phyloP scores from a whole-genome alignment of 352 stramenopile species.

The Pythium insidiosum region DNA sequence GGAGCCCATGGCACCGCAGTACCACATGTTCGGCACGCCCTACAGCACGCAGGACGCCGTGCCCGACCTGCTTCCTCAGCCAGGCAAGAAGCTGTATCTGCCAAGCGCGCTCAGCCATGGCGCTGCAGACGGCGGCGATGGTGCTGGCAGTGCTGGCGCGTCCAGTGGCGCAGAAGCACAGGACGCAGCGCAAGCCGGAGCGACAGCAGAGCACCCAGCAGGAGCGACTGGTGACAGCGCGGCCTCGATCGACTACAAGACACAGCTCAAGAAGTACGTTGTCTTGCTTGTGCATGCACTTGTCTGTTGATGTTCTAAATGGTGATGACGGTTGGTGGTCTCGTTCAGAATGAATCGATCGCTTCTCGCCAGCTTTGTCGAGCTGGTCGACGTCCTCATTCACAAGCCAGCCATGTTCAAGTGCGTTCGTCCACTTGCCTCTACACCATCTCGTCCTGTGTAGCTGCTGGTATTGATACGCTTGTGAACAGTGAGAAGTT shows the following conservation, averaged over 20 bases:
- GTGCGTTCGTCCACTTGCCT: conserved; percentile 22
- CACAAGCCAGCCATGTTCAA: conserved; percentile 75
- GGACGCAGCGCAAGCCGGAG: conserved; percentile 3
- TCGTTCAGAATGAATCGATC: conserved; percentile 66
- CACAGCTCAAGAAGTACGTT: conserved; percentile 69
- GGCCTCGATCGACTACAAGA: conserved; percentile 51
- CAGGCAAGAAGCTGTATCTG: conserved; percentile 58
- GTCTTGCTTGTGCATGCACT: no score
- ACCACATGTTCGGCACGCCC: conserved; percentile 82
- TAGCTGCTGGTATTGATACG: background rate
- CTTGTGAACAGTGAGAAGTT: conserved; percentile 52
- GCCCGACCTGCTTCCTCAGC: conserved; percentile 55
- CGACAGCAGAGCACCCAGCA: background rate
- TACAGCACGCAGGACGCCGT: conserved; percentile 79
- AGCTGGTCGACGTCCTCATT: conserved; percentile 79
- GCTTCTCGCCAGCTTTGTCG: conserved; percentile 77
- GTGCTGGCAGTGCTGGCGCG: background rate
- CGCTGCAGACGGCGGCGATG: background rate
- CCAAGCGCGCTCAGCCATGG: background rate
- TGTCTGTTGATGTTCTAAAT: no score
- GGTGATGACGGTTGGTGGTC: no score
- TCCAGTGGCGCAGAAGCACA: background rate
- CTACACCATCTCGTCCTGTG: background rate
- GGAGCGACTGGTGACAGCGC: background rate
- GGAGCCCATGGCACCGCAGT: conserved; percentile 65